Evolutionary conservation across 2,329 filamentous ascomycete species (phyloP), one percentile per base, ranked within the genome.

Genomic region (Ophiosphaerella herpotricha): DNA sequence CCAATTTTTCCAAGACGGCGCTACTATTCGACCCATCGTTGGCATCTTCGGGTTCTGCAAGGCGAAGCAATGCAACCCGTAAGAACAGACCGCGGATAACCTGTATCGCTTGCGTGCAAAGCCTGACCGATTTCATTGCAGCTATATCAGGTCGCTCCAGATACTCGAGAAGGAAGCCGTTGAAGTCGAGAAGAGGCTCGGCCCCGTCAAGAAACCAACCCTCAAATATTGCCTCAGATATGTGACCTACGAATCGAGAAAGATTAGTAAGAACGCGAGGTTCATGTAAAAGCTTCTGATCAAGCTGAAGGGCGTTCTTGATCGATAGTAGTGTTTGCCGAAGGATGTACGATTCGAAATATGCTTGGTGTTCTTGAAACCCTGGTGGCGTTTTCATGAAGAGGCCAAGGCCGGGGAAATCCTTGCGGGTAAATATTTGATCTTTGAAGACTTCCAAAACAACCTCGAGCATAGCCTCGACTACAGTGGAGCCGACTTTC

Each of bases 191-290:
- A 60, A 94, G 82, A 4, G 85, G 81, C 61, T 91, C 89, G 1
- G 90, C 90, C 1, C 93, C 93, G 58, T 94, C 88, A 55, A 97
- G 84, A 66, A 97, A 97, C 90, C 92, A 97, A 13, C 94, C 94
- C 73, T 97, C 94, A 59, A 94, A 97, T 11, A 96, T 87, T 5
- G 91, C 90, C 70, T 99, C 94, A 0, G 88, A 85, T 69, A 97
- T 83, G 66, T 97, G 90, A 2, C 84, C 78, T 29, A 87, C 85
- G 55, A 97, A 88, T 11, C 91, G 85, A 1, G 89, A 87, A 66
- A 99, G 80, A 60, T 99, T 99, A 4, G 88, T 93, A 42, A 99
- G 78, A 1, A 95, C 83, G 52, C 88, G 86, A 1, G 94, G 90
- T 67, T 97, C 92, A 48, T 85, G 83, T 1, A 97, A 79, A 0